phyloP scores from a whole-genome alignment of 331 rosid species.

The Malus hybrid region DNA sequence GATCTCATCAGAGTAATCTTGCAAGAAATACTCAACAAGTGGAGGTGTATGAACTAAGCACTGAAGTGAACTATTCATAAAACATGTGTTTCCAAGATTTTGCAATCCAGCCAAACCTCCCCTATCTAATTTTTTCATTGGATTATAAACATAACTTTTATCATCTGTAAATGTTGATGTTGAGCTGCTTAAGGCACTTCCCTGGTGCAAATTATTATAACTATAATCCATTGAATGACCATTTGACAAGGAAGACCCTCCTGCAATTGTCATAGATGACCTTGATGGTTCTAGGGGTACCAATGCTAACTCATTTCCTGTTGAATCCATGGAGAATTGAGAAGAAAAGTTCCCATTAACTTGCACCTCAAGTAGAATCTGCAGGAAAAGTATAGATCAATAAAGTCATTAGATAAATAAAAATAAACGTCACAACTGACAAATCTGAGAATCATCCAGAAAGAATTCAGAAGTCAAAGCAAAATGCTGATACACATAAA shows the following conservation, averaged over 20 bases:
- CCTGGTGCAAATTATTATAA: conserved; percentile 34
- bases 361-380: conserved; percentile 77
- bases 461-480: background rate
- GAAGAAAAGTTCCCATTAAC: conserved; percentile 28
- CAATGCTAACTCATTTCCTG: conserved; percentile 87
- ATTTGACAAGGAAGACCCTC: conserved; percentile 84
- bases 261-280: conserved; percentile 79
- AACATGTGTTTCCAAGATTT: conserved; percentile 97
- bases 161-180: conserved; percentile 55
- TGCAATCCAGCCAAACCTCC: conserved; percentile 97
- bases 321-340: conserved; percentile 49
- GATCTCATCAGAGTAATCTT: conserved; percentile 87
- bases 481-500: background rate
- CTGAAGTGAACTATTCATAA: conserved; percentile 93
- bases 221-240: conserved; percentile 66
- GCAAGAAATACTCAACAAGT: conserved; percentile 76
- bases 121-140: conserved; percentile 45
- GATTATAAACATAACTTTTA: conserved; percentile 33
- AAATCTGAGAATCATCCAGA: background rate
- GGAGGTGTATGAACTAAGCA: conserved; percentile 96
- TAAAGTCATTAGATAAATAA: conserved; percentile 9
- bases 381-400: conserved; percentile 22
- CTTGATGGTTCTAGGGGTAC: conserved; percentile 86
- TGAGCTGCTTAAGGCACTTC: conserved; percentile 54
- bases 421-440: conserved; percentile 15